Percentiles rank a stretch among this genome's conserved stretches.
These are phyloP conservation scores for Mentha longifolia DNA, from an alignment of 257 asterid genomes.

Conservation along the genomic window DNA sequence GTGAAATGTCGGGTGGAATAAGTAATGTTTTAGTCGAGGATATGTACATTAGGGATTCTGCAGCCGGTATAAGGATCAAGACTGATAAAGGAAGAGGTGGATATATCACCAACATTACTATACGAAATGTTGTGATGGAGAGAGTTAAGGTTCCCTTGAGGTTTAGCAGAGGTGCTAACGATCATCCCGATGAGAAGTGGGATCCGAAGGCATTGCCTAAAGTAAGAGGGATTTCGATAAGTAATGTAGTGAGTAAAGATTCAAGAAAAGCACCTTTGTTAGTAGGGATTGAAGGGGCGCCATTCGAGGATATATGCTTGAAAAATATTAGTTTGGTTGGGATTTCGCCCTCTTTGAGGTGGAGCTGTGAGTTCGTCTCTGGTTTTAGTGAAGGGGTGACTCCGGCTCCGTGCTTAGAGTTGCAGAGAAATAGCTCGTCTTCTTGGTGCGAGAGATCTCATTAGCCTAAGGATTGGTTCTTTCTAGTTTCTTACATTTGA, in stretches of 20 bases:
- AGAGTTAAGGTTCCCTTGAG: slow-evolving; percentile 83
- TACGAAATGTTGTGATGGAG: slow-evolving; percentile 70
- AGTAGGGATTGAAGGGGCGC: slow-evolving; percentile 74
- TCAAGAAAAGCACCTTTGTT: slow-evolving; percentile 66
- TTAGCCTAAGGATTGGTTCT: neutral
- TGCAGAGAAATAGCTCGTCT: slow-evolving; percentile 56
- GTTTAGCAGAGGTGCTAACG: slow-evolving; percentile 90
- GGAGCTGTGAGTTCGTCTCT: slow-evolving; percentile 78
- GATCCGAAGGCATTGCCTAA: slow-evolving; percentile 75
- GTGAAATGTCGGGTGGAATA: slow-evolving; percentile 98
- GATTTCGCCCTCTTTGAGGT: slow-evolving; percentile 45
- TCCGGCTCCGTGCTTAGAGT: slow-evolving; percentile 76
- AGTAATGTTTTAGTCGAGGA: slow-evolving; percentile 72
- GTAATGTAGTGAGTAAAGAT: slow-evolving; percentile 62
- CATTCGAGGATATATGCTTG: slow-evolving; percentile 74
- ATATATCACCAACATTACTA: slow-evolving; percentile 65
- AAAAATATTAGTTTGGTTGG: slow-evolving; percentile 71
- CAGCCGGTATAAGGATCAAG: slow-evolving; percentile 85
- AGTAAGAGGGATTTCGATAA: slow-evolving; percentile 67
- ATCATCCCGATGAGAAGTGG: slow-evolving; percentile 86
- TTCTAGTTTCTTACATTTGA: neutral
- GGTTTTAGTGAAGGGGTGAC: slow-evolving; percentile 67
- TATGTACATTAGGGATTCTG: slow-evolving; percentile 70
- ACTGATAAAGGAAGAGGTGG: slow-evolving; percentile 95
- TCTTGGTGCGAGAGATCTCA: slow-evolving; percentile 42